phyloP scores from a whole-genome alignment of 768 basidiomycete species.

The Cyathus striatus region DNA sequence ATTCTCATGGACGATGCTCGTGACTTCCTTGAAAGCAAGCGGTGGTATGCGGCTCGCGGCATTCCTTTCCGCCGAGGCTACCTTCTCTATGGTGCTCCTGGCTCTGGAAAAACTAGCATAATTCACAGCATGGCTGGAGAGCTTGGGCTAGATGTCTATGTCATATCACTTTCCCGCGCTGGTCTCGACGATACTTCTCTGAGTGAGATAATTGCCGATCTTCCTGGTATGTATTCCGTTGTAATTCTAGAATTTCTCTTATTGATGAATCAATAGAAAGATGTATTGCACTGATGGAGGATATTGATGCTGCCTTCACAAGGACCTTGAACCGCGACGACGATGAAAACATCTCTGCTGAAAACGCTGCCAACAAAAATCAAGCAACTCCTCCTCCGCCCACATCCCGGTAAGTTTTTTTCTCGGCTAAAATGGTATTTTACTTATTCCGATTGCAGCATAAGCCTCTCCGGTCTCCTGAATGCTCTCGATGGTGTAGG shows the following conservation, averaged over 20 bases:
- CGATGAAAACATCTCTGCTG: not conserved
- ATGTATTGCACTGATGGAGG: conserved; percentile 79
- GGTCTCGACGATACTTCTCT: conserved; percentile 62
- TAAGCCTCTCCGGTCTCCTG: conserved; percentile 70
- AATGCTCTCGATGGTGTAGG: conserved; percentile 78
- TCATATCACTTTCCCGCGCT: conserved; percentile 58
- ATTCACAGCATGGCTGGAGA: conserved; percentile 79
- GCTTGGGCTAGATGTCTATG: conserved; percentile 67
- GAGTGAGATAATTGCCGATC: conserved; percentile 48
- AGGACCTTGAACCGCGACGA: conserved; percentile 36
- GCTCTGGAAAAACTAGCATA: conserved; percentile 75
- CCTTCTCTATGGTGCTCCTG: conserved; percentile 72
- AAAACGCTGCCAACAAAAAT: conserved; percentile 5
- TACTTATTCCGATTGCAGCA: conserved; percentile 17
- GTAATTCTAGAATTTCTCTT: conserved; percentile 1
- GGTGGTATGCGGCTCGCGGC: conserved; percentile 72
- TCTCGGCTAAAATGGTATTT: not conserved
- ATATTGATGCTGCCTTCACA: conserved; percentile 75
- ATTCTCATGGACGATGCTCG: conserved; percentile 60
- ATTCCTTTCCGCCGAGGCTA: conserved; percentile 82
- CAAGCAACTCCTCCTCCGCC: conserved; percentile 12
- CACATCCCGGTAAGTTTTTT: conserved; percentile 8
- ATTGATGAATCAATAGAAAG: conserved; percentile 25
- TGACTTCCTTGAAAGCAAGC: conserved; percentile 64
- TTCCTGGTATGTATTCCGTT: conserved; percentile 40